phyloP scores from a whole-genome alignment of 441 rosid genomes.

The Macaranga tanarius region DNA sequence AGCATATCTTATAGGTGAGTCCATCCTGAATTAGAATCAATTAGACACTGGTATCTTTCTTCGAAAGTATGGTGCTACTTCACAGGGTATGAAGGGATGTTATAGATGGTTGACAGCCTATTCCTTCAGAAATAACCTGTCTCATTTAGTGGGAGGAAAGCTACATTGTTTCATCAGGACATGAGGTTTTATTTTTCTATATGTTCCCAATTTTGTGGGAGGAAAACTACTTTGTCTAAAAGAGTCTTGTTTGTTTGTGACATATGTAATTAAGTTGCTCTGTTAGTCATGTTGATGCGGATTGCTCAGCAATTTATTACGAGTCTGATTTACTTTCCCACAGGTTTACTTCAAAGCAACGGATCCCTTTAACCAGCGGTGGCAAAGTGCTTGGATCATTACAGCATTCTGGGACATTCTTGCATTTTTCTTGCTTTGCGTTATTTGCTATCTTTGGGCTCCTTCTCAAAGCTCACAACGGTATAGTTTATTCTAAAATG shows the following conservation, averaged over 20 bases:
- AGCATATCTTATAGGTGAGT: background rate
- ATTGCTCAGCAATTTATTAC: background rate
- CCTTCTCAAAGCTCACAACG: constrained; percentile 92
- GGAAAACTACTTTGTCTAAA: background rate
- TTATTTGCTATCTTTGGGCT: constrained; percentile 94
- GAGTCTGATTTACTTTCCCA: constrained; percentile 25
- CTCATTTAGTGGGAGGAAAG: background rate
- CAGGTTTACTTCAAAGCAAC: constrained; percentile 98
- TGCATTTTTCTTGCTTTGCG: constrained; percentile 70
- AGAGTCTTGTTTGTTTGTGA: background rate
- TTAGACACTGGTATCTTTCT: background rate
- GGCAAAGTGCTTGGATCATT: constrained; percentile 96
- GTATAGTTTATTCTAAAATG: constrained; percentile 32
- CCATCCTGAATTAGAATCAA: background rate
- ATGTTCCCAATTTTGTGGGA: background rate
- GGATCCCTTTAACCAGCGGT: constrained; percentile 87
- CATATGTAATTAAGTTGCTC: background rate
- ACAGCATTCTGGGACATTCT: constrained; percentile 95
- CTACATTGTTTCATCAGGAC: too few relatives aligned
- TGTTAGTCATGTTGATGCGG: background rate
- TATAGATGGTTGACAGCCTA: background rate
- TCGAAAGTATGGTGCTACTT: background rate
- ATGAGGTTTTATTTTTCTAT: background rate
- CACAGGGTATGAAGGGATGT: background rate
- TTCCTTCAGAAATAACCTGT: background rate